Evolutionary conservation across 805 yeast species (phyloP).

Genomic region (Kregervanrija pseudodelftensis): DNA sequence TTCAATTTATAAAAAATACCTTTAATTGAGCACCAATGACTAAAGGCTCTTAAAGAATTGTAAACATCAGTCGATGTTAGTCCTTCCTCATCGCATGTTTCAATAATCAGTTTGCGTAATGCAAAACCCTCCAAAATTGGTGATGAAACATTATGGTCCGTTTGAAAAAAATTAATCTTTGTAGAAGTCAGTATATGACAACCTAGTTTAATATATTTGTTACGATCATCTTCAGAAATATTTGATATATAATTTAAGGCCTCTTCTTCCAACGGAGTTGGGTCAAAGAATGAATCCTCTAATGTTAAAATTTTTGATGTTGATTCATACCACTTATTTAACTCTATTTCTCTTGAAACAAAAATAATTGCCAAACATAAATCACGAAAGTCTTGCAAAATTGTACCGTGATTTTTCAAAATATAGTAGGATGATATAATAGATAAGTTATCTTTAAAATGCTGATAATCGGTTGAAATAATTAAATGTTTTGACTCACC

Average conservation of each 20-base stretch:
- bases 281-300: slow-evolving; percentile 29
- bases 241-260: slow-evolving; percentile 29
- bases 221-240: slow-evolving; percentile 19
- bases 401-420: slow-evolving; percentile 31
- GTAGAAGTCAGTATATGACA: slow-evolving; percentile 36
- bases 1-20: slow-evolving; percentile 38
- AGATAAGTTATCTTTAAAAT: slow-evolving; percentile 27
- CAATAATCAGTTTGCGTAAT: slow-evolving; percentile 31
- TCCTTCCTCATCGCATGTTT: slow-evolving; percentile 33
- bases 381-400: slow-evolving; percentile 31
- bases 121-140: slow-evolving; percentile 41
- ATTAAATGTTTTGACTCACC: slow-evolving; percentile 44
- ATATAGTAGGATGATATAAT: slow-evolving; percentile 38
- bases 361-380: slow-evolving; percentile 43
- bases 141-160: slow-evolving; percentile 45
- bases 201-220: slow-evolving; percentile 35
- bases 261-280: slow-evolving; percentile 19
- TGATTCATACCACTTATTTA: slow-evolving; percentile 42
- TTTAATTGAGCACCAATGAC: slow-evolving; percentile 48
- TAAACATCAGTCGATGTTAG: slow-evolving; percentile 35
- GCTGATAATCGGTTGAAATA: slow-evolving; percentile 26
- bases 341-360: slow-evolving; percentile 42
- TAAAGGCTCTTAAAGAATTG: slow-evolving; percentile 42
- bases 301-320: slow-evolving; percentile 35
- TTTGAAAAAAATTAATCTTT: slow-evolving; percentile 45